A percentile compares a stretch with the other conserved stretches of the same genome.
These are phyloP conservation scores for Dryas octopetala DNA, from an alignment of 306 rosid species.

Conservation along the genomic window DNA sequence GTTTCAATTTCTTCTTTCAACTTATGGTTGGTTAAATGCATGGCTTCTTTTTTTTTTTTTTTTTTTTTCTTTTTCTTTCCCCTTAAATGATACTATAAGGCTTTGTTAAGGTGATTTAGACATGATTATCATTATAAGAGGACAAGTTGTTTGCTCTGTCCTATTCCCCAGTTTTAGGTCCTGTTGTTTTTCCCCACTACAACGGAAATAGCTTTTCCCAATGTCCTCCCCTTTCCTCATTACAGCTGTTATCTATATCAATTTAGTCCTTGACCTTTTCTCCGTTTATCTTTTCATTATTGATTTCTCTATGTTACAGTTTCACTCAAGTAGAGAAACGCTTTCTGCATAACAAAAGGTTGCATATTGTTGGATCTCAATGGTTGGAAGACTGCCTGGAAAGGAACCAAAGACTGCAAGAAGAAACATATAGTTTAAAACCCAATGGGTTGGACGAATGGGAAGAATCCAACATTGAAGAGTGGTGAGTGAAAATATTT, in stretches of 20 bases:
- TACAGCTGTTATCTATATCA: neutral
- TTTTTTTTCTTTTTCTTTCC: neutral
- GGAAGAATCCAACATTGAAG: conserved; percentile 45
- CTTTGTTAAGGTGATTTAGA: neutral
- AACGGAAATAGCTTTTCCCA: neutral
- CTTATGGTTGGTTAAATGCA: neutral
- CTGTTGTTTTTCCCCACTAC: neutral
- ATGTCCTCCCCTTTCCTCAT: neutral
- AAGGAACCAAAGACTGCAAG: conserved; percentile 59
- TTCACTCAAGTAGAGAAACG: conserved; percentile 51
- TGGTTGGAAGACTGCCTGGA: conserved; percentile 83
- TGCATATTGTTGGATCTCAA: conserved; percentile 65
- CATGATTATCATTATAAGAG: neutral
- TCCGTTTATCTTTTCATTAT: conserved; percentile 1
- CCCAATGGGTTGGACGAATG: conserved; percentile 47
- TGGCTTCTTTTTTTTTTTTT: too few species aligned
- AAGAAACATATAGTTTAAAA: conserved; percentile 69
- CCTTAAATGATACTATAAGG: neutral
- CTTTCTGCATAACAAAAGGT: conserved; percentile 43
- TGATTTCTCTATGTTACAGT: conserved; percentile 36
- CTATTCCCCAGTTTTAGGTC: neutral
- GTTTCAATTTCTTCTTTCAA: neutral
- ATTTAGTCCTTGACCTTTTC: neutral
- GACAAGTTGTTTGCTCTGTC: neutral
- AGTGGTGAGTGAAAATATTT: conserved; percentile 51